Base-by-base conservation (phyloP, 2,329 filamentous ascomycete species). In the Eutypa lata region DNA sequence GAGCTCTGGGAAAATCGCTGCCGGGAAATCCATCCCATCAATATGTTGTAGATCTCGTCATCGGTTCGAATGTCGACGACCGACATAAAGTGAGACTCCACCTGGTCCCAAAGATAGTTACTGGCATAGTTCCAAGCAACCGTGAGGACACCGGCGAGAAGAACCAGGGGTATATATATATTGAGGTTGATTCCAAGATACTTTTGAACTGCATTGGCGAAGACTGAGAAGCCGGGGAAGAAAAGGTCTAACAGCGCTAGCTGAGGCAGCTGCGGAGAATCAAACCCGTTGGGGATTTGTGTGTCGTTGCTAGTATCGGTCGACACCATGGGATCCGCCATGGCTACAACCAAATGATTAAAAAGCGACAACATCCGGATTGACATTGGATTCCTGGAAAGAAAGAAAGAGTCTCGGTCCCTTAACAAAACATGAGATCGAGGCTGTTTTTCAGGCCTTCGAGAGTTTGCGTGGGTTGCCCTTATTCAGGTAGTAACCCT, bases 41-140 rank as follows among this genome's bases (percentile, higher is more conserved):
- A 63, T 62, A 88, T 87, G 63, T 86, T 86, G 72, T 88, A 90
- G 52, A 88, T 82, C 65, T 90, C 87, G 60, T 90, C 87, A 53
- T 89, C 85, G 26, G 82, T 78, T 44, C 84, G 79, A 38, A 90
- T 81, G 59, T 86, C 82, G 18, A 86, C 85, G 1, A 79, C 82
- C 3, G 82, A 87, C 75, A 88, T 84, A 60, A 87, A 78, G 60
- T 87, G 73, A 6, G 71, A 61, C 42, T 80, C 74, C 28, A 85
- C 57, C 38, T 78, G 66, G 1, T 68, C 65, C 71, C 74, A 79
- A 13, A 81, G 53, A 59, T 76, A 78, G 2, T 72, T 67, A 50
- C 70, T 76, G 44, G 80, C 64, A 58, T 86, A 86, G 55, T 75
- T 75, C 71, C 79, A 79, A 10, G 72, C 71, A 16, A 84, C 76